Percentiles rank a stretch among this genome's conserved stretches.
phyloP scores from a whole-genome alignment of 129 eudicot species.

The Kitagawia praeruptora region DNA sequence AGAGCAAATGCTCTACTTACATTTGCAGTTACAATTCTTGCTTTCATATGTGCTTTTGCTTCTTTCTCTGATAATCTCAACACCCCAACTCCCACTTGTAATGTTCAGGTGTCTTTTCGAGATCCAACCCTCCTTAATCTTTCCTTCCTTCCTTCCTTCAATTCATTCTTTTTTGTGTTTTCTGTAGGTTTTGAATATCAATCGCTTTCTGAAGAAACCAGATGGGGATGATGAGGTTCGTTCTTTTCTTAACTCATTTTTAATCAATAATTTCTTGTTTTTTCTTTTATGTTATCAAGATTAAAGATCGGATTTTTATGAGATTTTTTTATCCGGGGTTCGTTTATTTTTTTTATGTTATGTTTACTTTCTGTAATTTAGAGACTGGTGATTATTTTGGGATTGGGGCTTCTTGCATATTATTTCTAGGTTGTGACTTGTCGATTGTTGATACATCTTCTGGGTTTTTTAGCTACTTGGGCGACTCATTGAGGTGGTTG shows the following conservation, averaged over 20 bases:
- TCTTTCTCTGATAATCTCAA: constrained; percentile 82
- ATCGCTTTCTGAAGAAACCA: constrained; percentile 67
- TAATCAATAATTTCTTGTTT: not conserved
- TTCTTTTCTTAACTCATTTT: not conserved
- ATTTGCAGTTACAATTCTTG: constrained; percentile 64
- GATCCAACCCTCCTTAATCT: not conserved
- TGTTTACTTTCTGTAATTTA: not conserved
- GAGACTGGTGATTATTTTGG: not conserved
- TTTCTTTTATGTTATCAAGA: not conserved
- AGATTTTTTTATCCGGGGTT: not conserved
- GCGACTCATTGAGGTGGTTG: not conserved
- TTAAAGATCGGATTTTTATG: not conserved
- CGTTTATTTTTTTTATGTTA: not conserved
- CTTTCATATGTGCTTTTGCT: constrained; percentile 79
- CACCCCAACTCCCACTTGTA: constrained; percentile 53
- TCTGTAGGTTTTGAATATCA: constrained; percentile 59
- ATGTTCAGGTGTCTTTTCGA: constrained; percentile 42
- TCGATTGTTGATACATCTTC: not conserved
- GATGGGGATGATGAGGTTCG: constrained; percentile 82
- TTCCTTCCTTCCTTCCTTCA: not conserved
- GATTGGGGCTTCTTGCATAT: not conserved
- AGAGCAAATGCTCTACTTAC: constrained; percentile 88
- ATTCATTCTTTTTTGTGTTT: not conserved
- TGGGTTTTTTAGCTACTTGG: not conserved
- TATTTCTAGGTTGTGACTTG: not conserved